phyloP scores from a whole-genome alignment of 371 early-diverging fungal species.

The Caulochytrium protostelioides region DNA sequence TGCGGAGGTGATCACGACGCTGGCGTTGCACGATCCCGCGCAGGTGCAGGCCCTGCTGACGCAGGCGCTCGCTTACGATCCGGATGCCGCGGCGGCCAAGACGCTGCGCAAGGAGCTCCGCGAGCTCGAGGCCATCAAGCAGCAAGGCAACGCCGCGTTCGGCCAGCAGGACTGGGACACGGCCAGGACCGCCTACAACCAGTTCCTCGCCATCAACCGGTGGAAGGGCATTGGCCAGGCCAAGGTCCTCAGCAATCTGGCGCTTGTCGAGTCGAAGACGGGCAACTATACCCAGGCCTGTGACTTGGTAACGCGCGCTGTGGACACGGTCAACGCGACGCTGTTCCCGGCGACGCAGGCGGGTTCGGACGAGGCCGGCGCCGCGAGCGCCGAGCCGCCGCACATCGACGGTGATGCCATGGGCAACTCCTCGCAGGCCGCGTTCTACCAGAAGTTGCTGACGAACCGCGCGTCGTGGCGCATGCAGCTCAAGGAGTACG shows the following conservation, averaged over 20 bases:
- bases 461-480: slow-evolving; percentile 56
- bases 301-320: slow-evolving; percentile 7
- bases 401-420: slow-evolving; percentile 8
- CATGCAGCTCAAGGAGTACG: slow-evolving; percentile 49
- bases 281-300: slow-evolving; percentile 3
- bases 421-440: slow-evolving; percentile 6
- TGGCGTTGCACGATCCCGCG: no score
- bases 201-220: slow-evolving; percentile 45
- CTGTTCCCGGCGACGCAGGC: slow-evolving; percentile 5
- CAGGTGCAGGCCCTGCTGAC: slow-evolving; percentile 9
- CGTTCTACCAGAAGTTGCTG: slow-evolving; percentile 39
- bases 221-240: slow-evolving; percentile 40
- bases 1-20: slow-evolving; percentile 48
- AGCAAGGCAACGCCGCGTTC: slow-evolving; percentile 54
- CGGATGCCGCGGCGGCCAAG: slow-evolving; percentile 49
- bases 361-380: neutral
- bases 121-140: slow-evolving; percentile 39
- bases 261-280: slow-evolving; percentile 37
- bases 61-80: slow-evolving; percentile 52
- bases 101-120: slow-evolving; percentile 36
- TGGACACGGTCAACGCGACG: slow-evolving; percentile 36
- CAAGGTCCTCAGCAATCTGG: slow-evolving; percentile 54
- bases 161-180: slow-evolving; percentile 29
- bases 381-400: neutral
- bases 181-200: slow-evolving; percentile 47